These are phyloP conservation scores for Quercus dentata DNA, from an alignment of 306 rosid genomes.

Conservation along the genomic window DNA sequence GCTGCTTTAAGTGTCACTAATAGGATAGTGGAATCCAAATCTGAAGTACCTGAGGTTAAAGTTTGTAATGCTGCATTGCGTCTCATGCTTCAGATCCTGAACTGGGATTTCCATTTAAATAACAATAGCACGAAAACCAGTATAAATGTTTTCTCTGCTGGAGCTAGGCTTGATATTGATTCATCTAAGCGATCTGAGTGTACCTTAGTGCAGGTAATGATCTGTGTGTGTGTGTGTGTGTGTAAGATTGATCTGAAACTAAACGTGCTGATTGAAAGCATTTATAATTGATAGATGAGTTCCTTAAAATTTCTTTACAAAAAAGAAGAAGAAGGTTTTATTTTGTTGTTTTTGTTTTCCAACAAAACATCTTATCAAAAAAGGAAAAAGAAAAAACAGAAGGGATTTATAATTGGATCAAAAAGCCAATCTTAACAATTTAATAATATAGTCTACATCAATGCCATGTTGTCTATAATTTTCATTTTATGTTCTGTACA, in stretches of 20 bases:
- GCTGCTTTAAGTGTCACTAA: conserved; percentile 83
- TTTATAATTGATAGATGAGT: background rate
- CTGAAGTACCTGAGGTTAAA: conserved; percentile 77
- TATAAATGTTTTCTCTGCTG: conserved; percentile 53
- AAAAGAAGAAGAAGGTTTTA: background rate
- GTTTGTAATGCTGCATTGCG: conserved; percentile 76
- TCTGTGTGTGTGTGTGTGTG: background rate
- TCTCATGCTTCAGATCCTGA: conserved; percentile 94
- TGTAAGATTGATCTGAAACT: background rate
- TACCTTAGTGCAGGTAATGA: conserved; percentile 78
- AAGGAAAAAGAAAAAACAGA: background rate
- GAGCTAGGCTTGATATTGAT: conserved; percentile 62
- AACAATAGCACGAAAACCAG: conserved; percentile 39
- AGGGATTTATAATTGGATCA: background rate
- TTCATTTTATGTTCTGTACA: background rate
- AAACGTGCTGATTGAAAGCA: background rate
- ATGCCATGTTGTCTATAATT: background rate
- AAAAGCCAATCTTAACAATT: background rate
- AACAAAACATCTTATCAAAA: too few species aligned
- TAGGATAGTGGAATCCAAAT: conserved; percentile 65
- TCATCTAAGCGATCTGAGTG: conserved; percentile 69
- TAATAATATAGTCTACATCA: background rate
- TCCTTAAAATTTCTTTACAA: background rate
- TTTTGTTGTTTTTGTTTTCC: too few species aligned
- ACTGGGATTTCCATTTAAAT: conserved; percentile 75